Base-by-base conservation (phyloP, 208 protist species). In the Tetramitus jugosus region DNA sequence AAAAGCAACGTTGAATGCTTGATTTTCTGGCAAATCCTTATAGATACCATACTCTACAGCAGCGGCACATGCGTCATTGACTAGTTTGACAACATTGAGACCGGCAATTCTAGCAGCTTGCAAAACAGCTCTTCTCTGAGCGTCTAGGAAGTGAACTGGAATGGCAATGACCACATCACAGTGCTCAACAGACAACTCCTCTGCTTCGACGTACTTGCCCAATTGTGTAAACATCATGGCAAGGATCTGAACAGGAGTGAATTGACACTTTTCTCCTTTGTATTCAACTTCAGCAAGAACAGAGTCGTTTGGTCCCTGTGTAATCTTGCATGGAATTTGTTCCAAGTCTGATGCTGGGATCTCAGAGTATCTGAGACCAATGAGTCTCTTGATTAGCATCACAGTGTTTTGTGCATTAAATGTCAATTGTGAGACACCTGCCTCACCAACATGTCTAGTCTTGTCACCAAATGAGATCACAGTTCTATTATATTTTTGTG, bases 1-100 rank as follows among this genome's bases (percentile, higher is more conserved):
- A 77, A 95, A 91, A 62, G 84, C 87, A 45, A 94, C 88, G 10
- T 91, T 79, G 77, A 91, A 84, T 43, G 82, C 87, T 77, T 93
- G 85, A 77, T 84, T 86, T 79, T 94, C 90, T 52, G 83, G 88
- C 6, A 80, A 61, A 64, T 79, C 77, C 49, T 90, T 90, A 83
- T 93, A 94, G 65, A 94, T 94, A 71, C 90, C 91, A 83, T 94
- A 95, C 83, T 94, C 88, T 65, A 95, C 82, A 10, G 90, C 89
- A 0, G 88, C 83, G 26, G 92, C 92, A 49, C 91, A 93, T 26
- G 88, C 88, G 60, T 95, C 91, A 82, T 93, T 93, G 56, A 95
- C 87, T 72, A 95, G 84, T 20, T 88, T 88, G 79, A 95, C 88
- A 84, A 87, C 91, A 79, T 91, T 84, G n/a, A 95, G 69, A 7